Evolutionary conservation across 164 flowering plant species (phyloP).

Genomic region (Magnolia officinalis): DNA sequence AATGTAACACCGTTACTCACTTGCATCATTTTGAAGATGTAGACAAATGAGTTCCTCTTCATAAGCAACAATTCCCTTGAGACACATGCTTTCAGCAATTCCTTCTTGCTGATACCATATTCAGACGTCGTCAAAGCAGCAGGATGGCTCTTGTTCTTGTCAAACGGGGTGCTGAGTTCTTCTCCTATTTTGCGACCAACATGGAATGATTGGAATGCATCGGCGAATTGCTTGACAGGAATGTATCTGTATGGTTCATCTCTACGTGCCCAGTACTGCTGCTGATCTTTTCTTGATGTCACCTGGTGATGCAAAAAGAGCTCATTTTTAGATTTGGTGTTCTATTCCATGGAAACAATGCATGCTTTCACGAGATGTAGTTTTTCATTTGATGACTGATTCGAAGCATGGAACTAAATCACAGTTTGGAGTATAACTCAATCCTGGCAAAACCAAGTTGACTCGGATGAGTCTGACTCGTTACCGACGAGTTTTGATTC

Average conservation of each 20-base stretch:
- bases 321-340: no score
- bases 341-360: no score
- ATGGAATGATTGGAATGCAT: constrained; percentile 56
- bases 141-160: constrained; percentile 55
- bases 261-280: constrained; percentile 49
- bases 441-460: no score
- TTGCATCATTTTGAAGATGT: constrained; percentile 47
- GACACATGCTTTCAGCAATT: constrained; percentile 48
- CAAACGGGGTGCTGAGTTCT: constrained; percentile 50
- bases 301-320: constrained; percentile 30
- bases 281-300: constrained; percentile 70
- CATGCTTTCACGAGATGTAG: no score
- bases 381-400: no score
- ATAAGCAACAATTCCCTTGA: constrained; percentile 56
- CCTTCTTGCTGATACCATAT: constrained; percentile 53
- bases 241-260: constrained; percentile 46
- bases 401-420: no score
- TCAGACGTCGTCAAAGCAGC: constrained; percentile 47
- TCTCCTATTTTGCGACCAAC: constrained; percentile 37
- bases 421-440: no score
- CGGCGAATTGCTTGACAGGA: constrained; percentile 43
- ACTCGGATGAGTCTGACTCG: no score
- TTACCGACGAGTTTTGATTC: neutral
- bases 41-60: constrained; percentile 64
- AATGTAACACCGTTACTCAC: constrained; percentile 20